Evolutionary conservation across 75 land plant species (phyloP).

Genomic region (Selaginella moellendorffii): DNA sequence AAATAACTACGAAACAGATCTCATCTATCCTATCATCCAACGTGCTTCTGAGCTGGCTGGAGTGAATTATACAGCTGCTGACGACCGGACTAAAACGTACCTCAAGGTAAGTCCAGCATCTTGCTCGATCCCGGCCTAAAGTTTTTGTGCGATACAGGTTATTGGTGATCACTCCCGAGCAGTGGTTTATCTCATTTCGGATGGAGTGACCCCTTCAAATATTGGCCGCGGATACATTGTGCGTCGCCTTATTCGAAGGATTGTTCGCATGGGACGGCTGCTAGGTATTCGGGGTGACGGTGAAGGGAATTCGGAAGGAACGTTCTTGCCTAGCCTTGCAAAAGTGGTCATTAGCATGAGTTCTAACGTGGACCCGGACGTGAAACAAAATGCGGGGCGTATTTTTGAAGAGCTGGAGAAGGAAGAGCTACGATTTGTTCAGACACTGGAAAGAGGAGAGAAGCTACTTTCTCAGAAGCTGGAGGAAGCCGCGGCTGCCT

Average conservation of each 20-base stretch:
- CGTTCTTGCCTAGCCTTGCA: conserved; percentile 54
- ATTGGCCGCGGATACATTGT: conserved; percentile 91
- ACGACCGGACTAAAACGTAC: conserved; percentile 39
- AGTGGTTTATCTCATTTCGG: conserved; percentile 81
- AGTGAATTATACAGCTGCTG: conserved; percentile 45
- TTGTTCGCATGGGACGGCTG: conserved; percentile 69
- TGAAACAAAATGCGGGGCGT: conserved; percentile 26
- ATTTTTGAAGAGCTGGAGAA: conserved; percentile 67
- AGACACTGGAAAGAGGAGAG: conserved; percentile 84
- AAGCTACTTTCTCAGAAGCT: conserved; percentile 62
- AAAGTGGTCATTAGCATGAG: conserved; percentile 59
- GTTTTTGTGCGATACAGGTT: conserved; percentile 50
- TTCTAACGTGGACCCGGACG: conserved; percentile 51
- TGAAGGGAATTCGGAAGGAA: too few relatives aligned
- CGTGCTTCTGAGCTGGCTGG: conserved; percentile 62
- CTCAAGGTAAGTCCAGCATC: conserved; percentile 42
- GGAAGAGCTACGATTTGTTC: conserved; percentile 80
- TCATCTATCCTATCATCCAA: conserved; percentile 77
- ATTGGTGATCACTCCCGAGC: conserved; percentile 93
- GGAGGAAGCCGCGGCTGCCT: conserved; percentile 31
- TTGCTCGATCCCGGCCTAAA: too few relatives aligned
- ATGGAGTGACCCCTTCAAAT: conserved; percentile 89
- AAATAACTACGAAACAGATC: conserved; percentile 90
- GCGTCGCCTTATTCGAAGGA: conserved; percentile 78
- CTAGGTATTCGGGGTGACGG: too few relatives aligned